Percentiles rank a stretch among this genome's conserved stretches.
Evolutionary conservation across 306 rosid species (phyloP).

Genomic region (Fragaria iinumae): DNA sequence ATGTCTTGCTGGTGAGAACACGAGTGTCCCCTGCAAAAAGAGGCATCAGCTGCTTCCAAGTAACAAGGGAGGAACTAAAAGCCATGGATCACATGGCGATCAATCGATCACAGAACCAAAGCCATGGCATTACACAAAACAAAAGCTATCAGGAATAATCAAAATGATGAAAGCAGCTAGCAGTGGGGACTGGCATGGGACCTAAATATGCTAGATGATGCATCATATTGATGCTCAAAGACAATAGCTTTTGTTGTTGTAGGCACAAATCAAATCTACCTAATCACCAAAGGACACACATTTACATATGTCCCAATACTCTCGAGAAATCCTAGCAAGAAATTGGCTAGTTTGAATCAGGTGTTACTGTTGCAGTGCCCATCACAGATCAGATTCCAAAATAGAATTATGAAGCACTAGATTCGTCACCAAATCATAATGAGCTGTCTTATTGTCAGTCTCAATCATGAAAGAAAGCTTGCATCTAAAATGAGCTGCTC

Average conservation of each 20-base stretch:
- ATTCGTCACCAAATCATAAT: slow-evolving; percentile 20
- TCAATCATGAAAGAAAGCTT: not conserved
- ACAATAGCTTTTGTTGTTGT: slow-evolving; percentile 4
- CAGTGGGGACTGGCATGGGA: not conserved
- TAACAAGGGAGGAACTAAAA: slow-evolving; percentile 11
- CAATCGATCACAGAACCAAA: slow-evolving; percentile 12
- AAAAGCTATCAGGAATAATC: slow-evolving; percentile 23
- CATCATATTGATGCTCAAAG: not conserved
- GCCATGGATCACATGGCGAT: slow-evolving; percentile 35
- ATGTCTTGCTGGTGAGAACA: slow-evolving; percentile 16
- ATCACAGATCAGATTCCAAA: slow-evolving; percentile 1
- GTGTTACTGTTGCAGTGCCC: not conserved
- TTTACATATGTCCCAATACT: not conserved
- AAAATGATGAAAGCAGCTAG: slow-evolving; percentile 20
- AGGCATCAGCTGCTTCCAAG: slow-evolving; percentile 17
- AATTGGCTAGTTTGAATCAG: slow-evolving; percentile 14
- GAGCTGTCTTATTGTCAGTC: not conserved
- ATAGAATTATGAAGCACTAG: not conserved
- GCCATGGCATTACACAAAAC: slow-evolving; percentile 23
- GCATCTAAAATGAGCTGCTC: not conserved
- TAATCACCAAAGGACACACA: slow-evolving; percentile 24
- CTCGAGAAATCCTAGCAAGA: slow-evolving; percentile 17
- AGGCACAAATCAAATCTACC: slow-evolving; percentile 12
- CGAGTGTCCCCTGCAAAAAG: slow-evolving; percentile 13
- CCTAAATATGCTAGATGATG: too few species aligned